phyloP scores from a whole-genome alignment of 768 basidiomycete species.

The Amanita inopinata region DNA sequence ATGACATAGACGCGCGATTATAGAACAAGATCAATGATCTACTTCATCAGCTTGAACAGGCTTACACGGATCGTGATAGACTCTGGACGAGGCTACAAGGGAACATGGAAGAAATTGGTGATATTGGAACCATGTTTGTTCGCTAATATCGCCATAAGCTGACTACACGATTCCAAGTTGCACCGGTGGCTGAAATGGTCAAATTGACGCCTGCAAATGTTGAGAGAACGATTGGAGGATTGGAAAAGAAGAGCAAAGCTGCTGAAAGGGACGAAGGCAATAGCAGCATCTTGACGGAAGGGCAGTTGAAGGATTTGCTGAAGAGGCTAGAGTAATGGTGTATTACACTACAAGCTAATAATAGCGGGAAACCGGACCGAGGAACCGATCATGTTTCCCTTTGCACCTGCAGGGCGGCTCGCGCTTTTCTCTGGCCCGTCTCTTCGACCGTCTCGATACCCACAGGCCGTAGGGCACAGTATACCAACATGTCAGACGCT shows the following conservation, averaged over 20 bases:
- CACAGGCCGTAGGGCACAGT: background rate
- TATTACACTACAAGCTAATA: background rate
- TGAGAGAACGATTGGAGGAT: constrained; percentile 38
- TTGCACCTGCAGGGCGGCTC: background rate
- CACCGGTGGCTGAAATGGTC: constrained; percentile 29
- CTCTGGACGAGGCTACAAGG: constrained; percentile 43
- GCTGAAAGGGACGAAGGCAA: constrained; percentile 25
- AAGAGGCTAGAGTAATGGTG: background rate
- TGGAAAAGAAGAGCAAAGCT: constrained; percentile 45
- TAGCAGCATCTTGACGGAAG: constrained; percentile 2
- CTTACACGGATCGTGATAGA: constrained; percentile 35
- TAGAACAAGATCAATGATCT: constrained; percentile 36
- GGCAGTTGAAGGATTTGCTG: constrained; percentile 2
- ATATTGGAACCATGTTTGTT: constrained; percentile 9
- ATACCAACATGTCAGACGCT: constrained; percentile 2
- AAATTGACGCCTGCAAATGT: constrained; percentile 38
- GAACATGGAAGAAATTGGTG: constrained; percentile 39
- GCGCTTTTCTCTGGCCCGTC: background rate
- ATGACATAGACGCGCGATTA: constrained; percentile 1
- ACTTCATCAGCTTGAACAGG: constrained; percentile 35
- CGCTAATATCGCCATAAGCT: constrained; percentile 9
- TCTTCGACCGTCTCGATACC: background rate
- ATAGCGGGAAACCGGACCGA: background rate
- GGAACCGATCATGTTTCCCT: background rate
- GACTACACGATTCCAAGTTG: constrained; percentile 27